Evolutionary conservation across 2,329 filamentous ascomycete species (phyloP), one percentile per base, ranked within the genome.

Genomic region (Ambrosiella beaveri): DNA sequence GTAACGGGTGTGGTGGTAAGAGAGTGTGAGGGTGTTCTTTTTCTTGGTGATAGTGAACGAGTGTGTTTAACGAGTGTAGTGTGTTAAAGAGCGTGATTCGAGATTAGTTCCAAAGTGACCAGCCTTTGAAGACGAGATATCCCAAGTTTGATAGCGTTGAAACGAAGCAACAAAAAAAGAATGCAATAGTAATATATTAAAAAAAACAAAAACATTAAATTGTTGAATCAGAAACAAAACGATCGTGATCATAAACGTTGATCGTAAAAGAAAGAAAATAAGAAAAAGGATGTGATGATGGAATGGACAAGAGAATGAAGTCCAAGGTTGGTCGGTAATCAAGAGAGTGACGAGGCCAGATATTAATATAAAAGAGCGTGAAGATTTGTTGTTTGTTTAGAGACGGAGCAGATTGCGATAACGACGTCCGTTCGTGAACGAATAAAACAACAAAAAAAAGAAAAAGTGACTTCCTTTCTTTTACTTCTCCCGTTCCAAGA

Each of bases 31-130:
- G n/a, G 36, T 9, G 12, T 27, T 27, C 27, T 27, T 47, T 13
- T 47, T 15, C 40, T 41, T 54, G 37, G 36, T 54, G 49, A 52
- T 55, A 19, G 53, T 27, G 12, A 45, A 55, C 13, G 40, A 56
- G 54, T 38, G 40, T 37, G 13, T 56, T 7, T 54, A 47, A n/a
- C 6, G 47, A 41, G 11, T 44, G 35, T 49, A 35, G 40, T 57
- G 37, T 57, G 40, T 35, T 19, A 57, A 57, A 50, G 55, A 57
- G 55, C 45, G 55, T 57, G 55, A 57, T 57, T 57, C 55, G 41
- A 57, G 55, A 57, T 57, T 54, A 40, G 52, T 54, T 50, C 55
- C 55, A 50, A 40, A 55, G 47, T 51, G 44, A 51, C 55, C 55
- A 39, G 55, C 19, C 55, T 57, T 39, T 54, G 52, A 51, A 51